phyloP scores from a whole-genome alignment of 2,329 filamentous ascomycete genomes.

The Fusarium longipes region DNA sequence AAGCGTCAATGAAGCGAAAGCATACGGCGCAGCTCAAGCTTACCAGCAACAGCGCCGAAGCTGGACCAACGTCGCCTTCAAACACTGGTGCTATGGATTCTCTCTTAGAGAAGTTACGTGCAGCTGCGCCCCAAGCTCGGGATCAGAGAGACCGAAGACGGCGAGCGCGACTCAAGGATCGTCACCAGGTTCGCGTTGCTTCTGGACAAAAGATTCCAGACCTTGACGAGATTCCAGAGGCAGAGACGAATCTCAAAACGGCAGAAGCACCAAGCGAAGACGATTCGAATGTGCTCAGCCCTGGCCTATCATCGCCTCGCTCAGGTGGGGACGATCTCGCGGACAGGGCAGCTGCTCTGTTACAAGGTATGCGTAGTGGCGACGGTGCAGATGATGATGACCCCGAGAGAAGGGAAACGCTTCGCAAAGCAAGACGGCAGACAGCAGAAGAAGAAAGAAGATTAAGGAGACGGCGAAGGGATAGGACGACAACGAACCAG shows the following conservation, averaged over 20 bases:
- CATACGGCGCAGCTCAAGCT: conserved; percentile 73
- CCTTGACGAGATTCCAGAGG: conserved; percentile 69
- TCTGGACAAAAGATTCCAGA: conserved; percentile 90
- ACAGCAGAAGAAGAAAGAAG: conserved; percentile 83
- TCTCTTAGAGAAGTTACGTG: conserved; percentile 91
- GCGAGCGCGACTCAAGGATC: conserved; percentile 87
- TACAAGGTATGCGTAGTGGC: conserved; percentile 83
- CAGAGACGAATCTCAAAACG: conserved; percentile 56
- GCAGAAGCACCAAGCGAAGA: conserved; percentile 56
- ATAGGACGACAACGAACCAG: conserved; percentile 62
- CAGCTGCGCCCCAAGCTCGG: conserved; percentile 87
- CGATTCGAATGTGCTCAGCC: conserved; percentile 64
- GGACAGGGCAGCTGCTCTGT: conserved; percentile 81
- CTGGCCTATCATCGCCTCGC: conserved; percentile 58
- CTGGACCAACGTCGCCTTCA: conserved; percentile 71
- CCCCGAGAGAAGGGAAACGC: conserved; percentile 65
- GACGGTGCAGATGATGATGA: conserved; percentile 66
- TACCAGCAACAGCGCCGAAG: conserved; percentile 62
- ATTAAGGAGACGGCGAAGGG: conserved; percentile 72
- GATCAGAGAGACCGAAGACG: conserved; percentile 91
- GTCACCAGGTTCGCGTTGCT: conserved; percentile 88
- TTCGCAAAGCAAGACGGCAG: conserved; percentile 72
- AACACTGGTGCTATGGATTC: conserved; percentile 95
- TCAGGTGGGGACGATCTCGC: conserved; percentile 78
- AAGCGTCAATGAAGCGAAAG: conserved; percentile 93